Evolutionary conservation across 441 rosid genomes (phyloP).

Genomic region (Eutrema salsugineum): DNA sequence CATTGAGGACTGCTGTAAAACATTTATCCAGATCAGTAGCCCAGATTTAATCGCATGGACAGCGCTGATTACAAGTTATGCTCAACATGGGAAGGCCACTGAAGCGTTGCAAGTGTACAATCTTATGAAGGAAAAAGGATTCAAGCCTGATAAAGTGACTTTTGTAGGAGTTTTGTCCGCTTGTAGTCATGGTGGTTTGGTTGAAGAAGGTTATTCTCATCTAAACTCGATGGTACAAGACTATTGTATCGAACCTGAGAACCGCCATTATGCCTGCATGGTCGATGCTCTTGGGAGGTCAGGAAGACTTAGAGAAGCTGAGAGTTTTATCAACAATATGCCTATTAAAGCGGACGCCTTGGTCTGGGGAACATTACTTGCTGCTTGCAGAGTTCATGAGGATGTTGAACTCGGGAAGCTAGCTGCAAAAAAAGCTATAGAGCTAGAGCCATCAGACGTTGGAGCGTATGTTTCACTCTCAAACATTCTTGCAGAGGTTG

Average conservation of each 20-base stretch:
- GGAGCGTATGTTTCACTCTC: conserved; percentile 73
- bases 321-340: conserved; percentile 53
- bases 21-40: conserved; percentile 50
- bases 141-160: conserved; percentile 67
- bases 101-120: conserved; percentile 58
- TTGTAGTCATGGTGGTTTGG: conserved; percentile 72
- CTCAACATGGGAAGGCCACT: conserved; percentile 67
- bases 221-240: conserved; percentile 63
- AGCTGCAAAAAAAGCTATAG: conserved; percentile 57
- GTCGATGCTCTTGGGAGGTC: conserved; percentile 83
- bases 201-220: conserved; percentile 60
- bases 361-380: conserved; percentile 75
- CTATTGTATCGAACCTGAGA: conserved; percentile 54
- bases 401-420: conserved; percentile 63
- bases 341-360: conserved; percentile 58
- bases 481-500: conserved; percentile 67
- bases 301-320: conserved; percentile 73
- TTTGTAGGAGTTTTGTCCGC: conserved; percentile 71
- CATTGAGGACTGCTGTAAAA: conserved; percentile 55
- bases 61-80: conserved; percentile 66
- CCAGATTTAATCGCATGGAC: conserved; percentile 81
- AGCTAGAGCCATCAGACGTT: conserved; percentile 51
- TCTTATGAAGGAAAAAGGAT: conserved; percentile 47
- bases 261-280: conserved; percentile 74
- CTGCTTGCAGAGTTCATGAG: conserved; percentile 77